Evolutionary conservation across 257 asterid species (phyloP).

Genomic region (Cruciata laevipes): DNA sequence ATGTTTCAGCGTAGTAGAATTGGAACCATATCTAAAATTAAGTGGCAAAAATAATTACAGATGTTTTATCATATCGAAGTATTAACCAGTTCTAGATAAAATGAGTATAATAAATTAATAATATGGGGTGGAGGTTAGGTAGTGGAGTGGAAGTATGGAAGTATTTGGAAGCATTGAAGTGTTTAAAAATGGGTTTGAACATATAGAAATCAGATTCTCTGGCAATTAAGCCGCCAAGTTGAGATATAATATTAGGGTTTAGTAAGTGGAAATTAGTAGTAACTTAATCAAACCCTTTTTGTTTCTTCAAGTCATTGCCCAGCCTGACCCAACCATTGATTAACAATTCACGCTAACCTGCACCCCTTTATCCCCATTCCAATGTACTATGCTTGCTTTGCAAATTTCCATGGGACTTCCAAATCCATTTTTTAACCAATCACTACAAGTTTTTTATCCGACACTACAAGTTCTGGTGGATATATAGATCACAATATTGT

Average conservation of each 20-base stretch:
- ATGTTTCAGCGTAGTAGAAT: no score
- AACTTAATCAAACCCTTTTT: background rate
- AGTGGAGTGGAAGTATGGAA: background rate
- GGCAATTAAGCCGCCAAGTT: conserved; percentile 17
- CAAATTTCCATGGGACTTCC: background rate
- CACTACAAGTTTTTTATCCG: no score
- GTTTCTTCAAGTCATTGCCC: background rate
- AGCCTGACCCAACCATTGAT: background rate
- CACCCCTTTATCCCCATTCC: background rate
- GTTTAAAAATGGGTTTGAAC: conserved; percentile 4
- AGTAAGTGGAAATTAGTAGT: background rate
- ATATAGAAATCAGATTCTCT: background rate
- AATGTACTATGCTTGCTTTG: background rate
- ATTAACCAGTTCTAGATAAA: no score
- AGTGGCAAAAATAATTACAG: no score
- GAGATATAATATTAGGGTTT: background rate
- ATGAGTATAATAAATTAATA: no score
- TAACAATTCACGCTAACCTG: background rate
- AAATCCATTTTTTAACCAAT: background rate
- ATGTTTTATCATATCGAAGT: background rate
- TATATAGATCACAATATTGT: no score
- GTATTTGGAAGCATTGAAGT: conserved; percentile 8
- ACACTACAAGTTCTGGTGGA: no score
- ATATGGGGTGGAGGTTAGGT: background rate
- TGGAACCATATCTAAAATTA: no score